A percentile compares a stretch with the other conserved stretches of the same genome.
phyloP scores from a whole-genome alignment of 306 rosid species.

The Argentina anserina region DNA sequence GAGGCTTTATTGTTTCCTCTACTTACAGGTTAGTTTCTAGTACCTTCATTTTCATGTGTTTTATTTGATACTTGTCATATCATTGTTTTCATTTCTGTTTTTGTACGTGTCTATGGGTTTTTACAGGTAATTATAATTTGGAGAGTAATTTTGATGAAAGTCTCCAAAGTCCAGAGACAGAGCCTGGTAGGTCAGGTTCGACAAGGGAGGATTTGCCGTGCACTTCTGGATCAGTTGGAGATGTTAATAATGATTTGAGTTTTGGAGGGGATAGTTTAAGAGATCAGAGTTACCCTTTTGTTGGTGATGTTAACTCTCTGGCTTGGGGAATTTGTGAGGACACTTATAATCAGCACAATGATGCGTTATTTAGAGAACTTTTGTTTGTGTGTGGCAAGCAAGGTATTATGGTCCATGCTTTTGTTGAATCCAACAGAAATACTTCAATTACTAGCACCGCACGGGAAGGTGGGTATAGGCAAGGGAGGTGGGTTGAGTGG shows the following conservation, averaged over 20 bases:
- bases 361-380: constrained; percentile 65
- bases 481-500: constrained; percentile 91
- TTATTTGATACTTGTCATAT: not conserved
- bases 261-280: constrained; percentile 37
- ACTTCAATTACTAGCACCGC: constrained; percentile 27
- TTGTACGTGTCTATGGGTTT: constrained; percentile 39
- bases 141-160: constrained; percentile 27
- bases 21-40: constrained; percentile 37
- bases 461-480: constrained; percentile 42
- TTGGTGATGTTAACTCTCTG: constrained; percentile 73
- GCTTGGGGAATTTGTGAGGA: constrained; percentile 81
- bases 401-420: constrained; percentile 83
- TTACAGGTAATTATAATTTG: constrained; percentile 21
- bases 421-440: constrained; percentile 37
- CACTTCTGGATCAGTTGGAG: constrained; percentile 41
- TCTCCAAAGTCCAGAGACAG: constrained; percentile 27
- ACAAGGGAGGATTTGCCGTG: constrained; percentile 39
- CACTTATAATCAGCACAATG: constrained; percentile 54
- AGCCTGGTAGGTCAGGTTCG: constrained; percentile 33
- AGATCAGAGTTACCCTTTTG: constrained; percentile 42
- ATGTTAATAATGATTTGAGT: constrained; percentile 31
- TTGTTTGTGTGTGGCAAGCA: constrained; percentile 74
- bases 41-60: constrained; percentile 1
- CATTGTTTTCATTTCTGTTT: not conserved
- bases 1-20: constrained; percentile 90